phyloP scores from a whole-genome alignment of 257 asterid species.

The Datura wrightii region DNA sequence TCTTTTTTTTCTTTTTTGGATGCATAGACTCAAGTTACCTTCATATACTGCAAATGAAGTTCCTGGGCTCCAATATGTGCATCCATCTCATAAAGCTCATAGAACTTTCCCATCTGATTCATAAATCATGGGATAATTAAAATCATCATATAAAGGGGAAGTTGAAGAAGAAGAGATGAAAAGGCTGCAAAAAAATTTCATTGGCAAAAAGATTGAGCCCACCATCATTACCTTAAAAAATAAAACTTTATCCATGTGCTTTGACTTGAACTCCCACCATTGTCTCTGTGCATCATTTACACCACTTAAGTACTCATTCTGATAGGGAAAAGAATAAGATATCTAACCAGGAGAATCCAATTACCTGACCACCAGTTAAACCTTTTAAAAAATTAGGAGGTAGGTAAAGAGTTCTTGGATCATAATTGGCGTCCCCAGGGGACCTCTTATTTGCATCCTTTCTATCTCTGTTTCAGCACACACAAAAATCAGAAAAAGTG shows the following conservation, averaged over 20 bases:
- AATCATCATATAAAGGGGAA: slow-evolving; percentile 26
- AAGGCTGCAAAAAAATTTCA: slow-evolving; percentile 19
- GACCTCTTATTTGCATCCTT: slow-evolving; percentile 78
- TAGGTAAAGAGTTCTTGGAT: slow-evolving; percentile 80
- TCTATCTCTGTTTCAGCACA: slow-evolving; percentile 60
- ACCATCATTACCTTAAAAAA: slow-evolving; percentile 79
- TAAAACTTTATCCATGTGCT: slow-evolving; percentile 98
- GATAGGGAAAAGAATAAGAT: slow-evolving; percentile 25
- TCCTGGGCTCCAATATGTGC: slow-evolving; percentile 98
- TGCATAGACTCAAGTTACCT: slow-evolving; percentile 57
- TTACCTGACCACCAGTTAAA: slow-evolving; percentile 92
- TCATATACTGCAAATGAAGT: slow-evolving; percentile 96
- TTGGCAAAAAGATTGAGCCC: slow-evolving; percentile 32
- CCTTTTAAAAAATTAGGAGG: slow-evolving; percentile 75
- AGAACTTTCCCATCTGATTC: slow-evolving; percentile 96
- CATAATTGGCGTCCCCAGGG: slow-evolving; percentile 75
- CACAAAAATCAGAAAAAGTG: neutral
- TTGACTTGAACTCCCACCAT: slow-evolving; percentile 99
- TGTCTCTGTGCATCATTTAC: slow-evolving; percentile 70
- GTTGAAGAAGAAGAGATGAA: slow-evolving; percentile 18
- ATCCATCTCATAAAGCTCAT: slow-evolving; percentile 97
- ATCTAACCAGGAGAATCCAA: slow-evolving; percentile 39
- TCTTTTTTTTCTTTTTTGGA: neutral
- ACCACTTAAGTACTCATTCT: slow-evolving; percentile 16
- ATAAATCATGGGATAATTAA: slow-evolving; percentile 34